Base-by-base conservation (phyloP, 306 rosid species). In the Lathyrus tuberosus region DNA sequence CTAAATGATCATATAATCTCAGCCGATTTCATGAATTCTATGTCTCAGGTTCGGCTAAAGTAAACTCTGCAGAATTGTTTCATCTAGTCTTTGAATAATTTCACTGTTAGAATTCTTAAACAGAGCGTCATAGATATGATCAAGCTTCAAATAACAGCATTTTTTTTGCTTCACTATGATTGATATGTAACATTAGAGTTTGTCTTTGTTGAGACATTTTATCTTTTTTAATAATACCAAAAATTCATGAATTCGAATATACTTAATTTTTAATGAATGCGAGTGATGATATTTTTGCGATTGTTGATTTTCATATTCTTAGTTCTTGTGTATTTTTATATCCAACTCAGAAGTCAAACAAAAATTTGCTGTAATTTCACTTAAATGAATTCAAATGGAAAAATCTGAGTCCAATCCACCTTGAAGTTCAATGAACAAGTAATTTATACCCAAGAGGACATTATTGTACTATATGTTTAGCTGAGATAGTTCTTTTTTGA, bases 1-100 rank as follows among this genome's bases (percentile, higher is more conserved):
- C 96, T n/a, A 92, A 89, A 77, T 92, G 70, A 85, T 76, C 44
- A n/a, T 77, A 41, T 42, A 43, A 24, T 62, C 46, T 61, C 38
- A 0, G 65, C 10, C 11, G n/a, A 33, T 59, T 59, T 59, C 48
- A 9, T 40, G n/a, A 26, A 60, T 40, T 49, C 42, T 43, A 38
- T 24, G 43, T 26, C 26, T 16, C 44, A 49, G 61, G 15, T 67
- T 28, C 60, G 64, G 47, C 69, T 60, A 37, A n/a, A n/a, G n/a
- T n/a, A n/a, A 69, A 68, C 66, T n/a, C 20, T 43, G 54, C 44
- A 18, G 41, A 51, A 62, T 62, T 48, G 15, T 70, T 31, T 35
- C 28, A n/a, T 70, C 76, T 62, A 44, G 35, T 61, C 51, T 56
- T 62, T 8, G 71, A 66, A 48, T 22, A 65, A 38, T 65, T 52